Base-by-base conservation (phyloP, 352 stramenopile species). In the Pythium dissotocum region DNA sequence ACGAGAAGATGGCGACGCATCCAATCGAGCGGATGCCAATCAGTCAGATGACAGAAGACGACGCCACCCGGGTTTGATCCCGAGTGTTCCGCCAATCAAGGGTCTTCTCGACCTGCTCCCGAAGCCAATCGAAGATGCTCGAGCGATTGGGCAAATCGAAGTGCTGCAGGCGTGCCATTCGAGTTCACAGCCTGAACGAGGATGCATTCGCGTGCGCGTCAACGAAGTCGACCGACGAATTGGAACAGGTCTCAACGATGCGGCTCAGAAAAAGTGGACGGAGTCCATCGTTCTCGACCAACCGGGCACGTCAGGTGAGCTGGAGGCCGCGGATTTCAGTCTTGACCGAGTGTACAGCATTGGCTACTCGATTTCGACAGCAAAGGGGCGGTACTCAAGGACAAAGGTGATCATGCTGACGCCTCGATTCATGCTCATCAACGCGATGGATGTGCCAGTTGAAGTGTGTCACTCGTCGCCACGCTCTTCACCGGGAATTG, bases 331-430 rank as follows among this genome's bases (percentile, higher is more conserved):
- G n/a, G 80, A 93, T 65, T 89, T 78, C 26, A 77, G 67, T 24
- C 66, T 71, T 35, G 84, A 90, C 55, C 76, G 82, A 28, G 87
- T 87, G 58, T 93, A 87, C 72, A 90, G 82, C 40, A 87, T 96
- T 26, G 88, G 88, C 1, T 95, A 93, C 70, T 91, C 85, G 9
- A 93, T 96, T 38, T 83, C 72, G 26, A 74, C 82, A 13, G 88
- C 83, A 2, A 90, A 90, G 56, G 86, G 84, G 8, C 70, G 81
- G 44, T 96, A 95, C 54, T 93, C 88, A 38, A 76, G 89, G 42
- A 95, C 89, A 28, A 94, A 96, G 65, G 87, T 96, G 12, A 89
- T 96, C 48, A 95, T 92, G 80, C 69, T 96, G 44, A 91, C 87
- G 18, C 89, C 89, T 32, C 72, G 89, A 28, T 95, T 93, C 60